These are phyloP conservation scores for Sporodiniella umbellata DNA, from an alignment of 371 early-diverging fungal species.

Conservation along the genomic window DNA sequence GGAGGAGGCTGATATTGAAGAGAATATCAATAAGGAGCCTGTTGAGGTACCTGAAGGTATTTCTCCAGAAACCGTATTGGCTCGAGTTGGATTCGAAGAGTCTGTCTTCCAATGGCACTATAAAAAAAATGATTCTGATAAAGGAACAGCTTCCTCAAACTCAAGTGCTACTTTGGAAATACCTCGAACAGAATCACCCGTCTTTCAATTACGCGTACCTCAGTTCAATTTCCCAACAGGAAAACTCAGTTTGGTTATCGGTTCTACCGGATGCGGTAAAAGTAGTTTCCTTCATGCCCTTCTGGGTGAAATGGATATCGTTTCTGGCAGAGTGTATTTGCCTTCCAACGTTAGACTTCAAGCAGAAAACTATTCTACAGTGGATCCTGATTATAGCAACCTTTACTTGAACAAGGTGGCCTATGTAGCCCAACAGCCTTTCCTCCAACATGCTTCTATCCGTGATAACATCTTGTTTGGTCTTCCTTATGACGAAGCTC, in stretches of 20 bases:
- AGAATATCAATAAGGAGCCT: conserved; percentile 17
- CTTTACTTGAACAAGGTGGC: conserved; percentile 56
- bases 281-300: conserved; percentile 63
- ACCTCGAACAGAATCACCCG: conserved; percentile 1
- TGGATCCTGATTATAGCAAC: conserved; percentile 47
- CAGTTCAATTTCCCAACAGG: conserved; percentile 57
- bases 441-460: conserved; percentile 74
- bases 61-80: conserved; percentile 11
- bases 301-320: conserved; percentile 67
- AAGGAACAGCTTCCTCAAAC: background rate
- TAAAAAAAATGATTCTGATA: background rate
- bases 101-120: conserved; percentile 50
- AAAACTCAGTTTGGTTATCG: conserved; percentile 59
- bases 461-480: conserved; percentile 89
- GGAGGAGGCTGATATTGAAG: conserved; percentile 47
- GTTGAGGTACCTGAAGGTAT: conserved; percentile 13
- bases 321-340: conserved; percentile 41
- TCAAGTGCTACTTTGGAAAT: conserved; percentile 8
- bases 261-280: conserved; percentile 76
- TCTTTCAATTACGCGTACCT: conserved; percentile 22
- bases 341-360: conserved; percentile 17
- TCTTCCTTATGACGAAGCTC: conserved; percentile 53
- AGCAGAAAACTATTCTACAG: conserved; percentile 4
- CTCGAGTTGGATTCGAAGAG: conserved; percentile 46
- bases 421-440: conserved; percentile 80